phyloP scores from a whole-genome alignment of 805 yeast species.

The Ogataea paraovalis region DNA sequence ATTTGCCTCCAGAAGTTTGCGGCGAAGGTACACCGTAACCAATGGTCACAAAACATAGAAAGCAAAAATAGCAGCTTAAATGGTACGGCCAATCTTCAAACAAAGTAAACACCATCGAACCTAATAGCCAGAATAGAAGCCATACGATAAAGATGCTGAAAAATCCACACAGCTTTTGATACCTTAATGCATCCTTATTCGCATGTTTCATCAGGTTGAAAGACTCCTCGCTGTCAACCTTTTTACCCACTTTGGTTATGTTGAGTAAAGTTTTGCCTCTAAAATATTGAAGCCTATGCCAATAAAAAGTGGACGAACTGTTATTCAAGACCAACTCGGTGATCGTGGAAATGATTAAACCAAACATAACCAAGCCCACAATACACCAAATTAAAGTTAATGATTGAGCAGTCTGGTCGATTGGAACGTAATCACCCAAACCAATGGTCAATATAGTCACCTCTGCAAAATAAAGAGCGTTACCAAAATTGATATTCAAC shows the following conservation, averaged over 20 bases:
- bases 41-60: constrained; percentile 70
- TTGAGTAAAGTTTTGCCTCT: constrained; percentile 36
- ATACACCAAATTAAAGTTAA: constrained; percentile 61
- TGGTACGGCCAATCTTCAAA: constrained; percentile 73
- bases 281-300: constrained; percentile 57
- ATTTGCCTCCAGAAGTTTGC: constrained; percentile 55
- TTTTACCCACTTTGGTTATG: constrained; percentile 8
- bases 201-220: constrained; percentile 56
- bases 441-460: constrained; percentile 80
- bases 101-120: constrained; percentile 59
- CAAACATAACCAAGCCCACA: constrained; percentile 68
- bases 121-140: constrained; percentile 63
- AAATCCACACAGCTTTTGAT: constrained; percentile 39
- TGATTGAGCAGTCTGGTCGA: constrained; percentile 48
- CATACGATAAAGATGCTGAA: constrained; percentile 40
- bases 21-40: constrained; percentile 84
- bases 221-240: constrained; percentile 17
- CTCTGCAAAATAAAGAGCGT: constrained; percentile 67
- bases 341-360: constrained; percentile 68
- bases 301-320: constrained; percentile 57
- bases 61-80: constrained; percentile 69
- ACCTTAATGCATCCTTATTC: constrained; percentile 36
- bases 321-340: constrained; percentile 60
- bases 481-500: constrained; percentile 50
- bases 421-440: constrained; percentile 68